phyloP scores from a whole-genome alignment of 2,329 filamentous ascomycete species.

The Kalaharituber pfeilii region DNA sequence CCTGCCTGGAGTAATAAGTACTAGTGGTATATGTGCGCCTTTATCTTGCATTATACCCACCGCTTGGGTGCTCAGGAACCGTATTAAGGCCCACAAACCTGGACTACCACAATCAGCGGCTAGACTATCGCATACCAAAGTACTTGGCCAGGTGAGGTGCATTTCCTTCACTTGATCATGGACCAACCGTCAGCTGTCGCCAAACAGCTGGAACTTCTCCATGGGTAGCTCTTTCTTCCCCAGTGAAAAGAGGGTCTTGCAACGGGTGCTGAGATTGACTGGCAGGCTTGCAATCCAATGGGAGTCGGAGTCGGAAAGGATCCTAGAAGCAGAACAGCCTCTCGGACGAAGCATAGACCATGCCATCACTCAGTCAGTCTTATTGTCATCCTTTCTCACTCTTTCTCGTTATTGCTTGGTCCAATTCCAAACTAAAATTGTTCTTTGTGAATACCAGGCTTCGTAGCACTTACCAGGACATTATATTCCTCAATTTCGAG shows the following conservation, averaged over 20 bases:
- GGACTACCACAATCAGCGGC: too few species aligned
- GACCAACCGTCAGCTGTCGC: not conserved
- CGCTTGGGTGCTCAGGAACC: too few species aligned
- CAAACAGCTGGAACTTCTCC: not conserved
- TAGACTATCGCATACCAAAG: too few species aligned
- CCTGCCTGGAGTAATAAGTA: too few species aligned
- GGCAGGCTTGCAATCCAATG: conserved; percentile 13
- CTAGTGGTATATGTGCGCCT: too few species aligned
- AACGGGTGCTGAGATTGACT: not conserved
- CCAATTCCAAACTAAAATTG: conserved; percentile 1
- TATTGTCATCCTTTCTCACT: not conserved
- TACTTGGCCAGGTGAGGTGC: too few species aligned
- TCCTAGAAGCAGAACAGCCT: conserved; percentile 11
- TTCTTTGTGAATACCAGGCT: conserved; percentile 34
- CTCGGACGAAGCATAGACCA: conserved; percentile 10
- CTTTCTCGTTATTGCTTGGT: conserved; percentile 1
- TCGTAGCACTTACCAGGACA: conserved; percentile 52
- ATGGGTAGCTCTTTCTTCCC: not conserved
- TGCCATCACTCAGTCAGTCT: conserved; percentile 13
- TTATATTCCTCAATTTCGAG: conserved; percentile 55
- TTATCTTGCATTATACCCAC: too few species aligned
- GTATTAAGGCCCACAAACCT: too few species aligned
- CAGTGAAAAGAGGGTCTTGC: not conserved
- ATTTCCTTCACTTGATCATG: not conserved
- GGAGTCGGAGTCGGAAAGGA: conserved; percentile 13